These are phyloP conservation scores for Aspergillus melleus DNA, from an alignment of 2,329 filamentous ascomycete genomes.

Conservation along the genomic window DNA sequence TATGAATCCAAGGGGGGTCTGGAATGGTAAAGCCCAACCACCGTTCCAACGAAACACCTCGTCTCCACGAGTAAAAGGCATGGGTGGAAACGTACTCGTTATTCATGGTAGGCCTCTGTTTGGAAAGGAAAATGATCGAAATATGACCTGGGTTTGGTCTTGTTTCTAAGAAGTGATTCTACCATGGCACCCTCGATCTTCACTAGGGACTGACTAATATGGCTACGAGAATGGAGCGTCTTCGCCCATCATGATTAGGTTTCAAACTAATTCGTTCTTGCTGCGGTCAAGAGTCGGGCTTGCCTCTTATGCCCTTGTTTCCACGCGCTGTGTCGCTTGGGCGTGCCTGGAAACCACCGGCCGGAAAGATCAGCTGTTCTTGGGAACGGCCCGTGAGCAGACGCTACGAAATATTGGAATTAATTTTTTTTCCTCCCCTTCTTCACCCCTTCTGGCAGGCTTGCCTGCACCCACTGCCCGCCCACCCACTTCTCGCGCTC, in stretches of 20 bases:
- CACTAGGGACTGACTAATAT: no score
- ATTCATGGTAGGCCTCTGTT: neutral
- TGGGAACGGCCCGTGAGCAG: conserved; percentile 8
- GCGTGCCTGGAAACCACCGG: conserved; percentile 7
- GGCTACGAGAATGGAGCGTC: neutral
- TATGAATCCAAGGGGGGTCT: neutral
- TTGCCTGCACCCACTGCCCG: neutral
- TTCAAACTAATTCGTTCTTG: neutral
- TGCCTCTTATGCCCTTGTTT: neutral
- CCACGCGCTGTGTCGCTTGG: conserved; percentile 3
- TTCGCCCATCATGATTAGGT: neutral
- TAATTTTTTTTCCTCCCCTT: conserved; percentile 7
- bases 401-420: neutral
- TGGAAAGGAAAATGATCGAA: no score
- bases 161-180: neutral
- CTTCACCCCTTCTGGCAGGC: conserved; percentile 1
- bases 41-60: neutral
- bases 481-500: conserved; percentile 1
- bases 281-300: neutral
- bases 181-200: neutral
- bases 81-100: neutral
- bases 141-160: no score
- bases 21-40: neutral
- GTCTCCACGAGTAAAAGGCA: neutral
- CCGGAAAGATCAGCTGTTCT: conserved; percentile 1